phyloP scores from a whole-genome alignment of 805 yeast species.

The Candida tammaniensis region DNA sequence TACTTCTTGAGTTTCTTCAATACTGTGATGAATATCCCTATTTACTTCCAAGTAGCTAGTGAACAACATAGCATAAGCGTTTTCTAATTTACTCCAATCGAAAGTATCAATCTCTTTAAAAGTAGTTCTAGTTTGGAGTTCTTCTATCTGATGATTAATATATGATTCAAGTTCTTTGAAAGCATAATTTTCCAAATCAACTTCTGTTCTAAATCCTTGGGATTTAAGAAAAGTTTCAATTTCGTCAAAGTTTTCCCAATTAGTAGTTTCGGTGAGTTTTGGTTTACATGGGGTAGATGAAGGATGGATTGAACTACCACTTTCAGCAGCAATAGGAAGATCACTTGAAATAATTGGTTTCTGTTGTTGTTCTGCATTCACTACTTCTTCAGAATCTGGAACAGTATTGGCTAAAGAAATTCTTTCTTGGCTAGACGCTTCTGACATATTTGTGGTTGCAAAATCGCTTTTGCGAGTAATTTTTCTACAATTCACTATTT shows the following conservation, averaged over 20 bases:
- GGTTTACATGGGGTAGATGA: slow-evolving; percentile 6
- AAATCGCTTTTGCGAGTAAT: too few species aligned
- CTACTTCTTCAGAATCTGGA: too few species aligned
- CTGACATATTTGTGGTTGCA: too few species aligned
- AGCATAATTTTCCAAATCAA: neutral
- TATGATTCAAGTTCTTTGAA: neutral
- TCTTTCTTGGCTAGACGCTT: too few species aligned
- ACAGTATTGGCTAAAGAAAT: too few species aligned
- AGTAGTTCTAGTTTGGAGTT: neutral
- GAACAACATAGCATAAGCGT: slow-evolving; percentile 18
- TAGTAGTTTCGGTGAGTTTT: neutral
- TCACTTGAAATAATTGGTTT: too few species aligned
- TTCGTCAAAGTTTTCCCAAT: neutral
- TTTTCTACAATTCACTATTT: too few species aligned
- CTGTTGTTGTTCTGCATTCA: too few species aligned
- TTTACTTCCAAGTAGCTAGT: slow-evolving; percentile 17
- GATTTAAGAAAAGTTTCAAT: neutral
- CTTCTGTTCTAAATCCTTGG: slow-evolving; percentile 1
- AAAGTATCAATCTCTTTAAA: slow-evolving; percentile 14
- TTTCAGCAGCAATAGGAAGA: too few species aligned
- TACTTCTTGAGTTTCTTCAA: slow-evolving; percentile 4
- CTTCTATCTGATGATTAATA: neutral
- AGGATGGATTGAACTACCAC: slow-evolving; percentile 5
- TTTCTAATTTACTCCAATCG: slow-evolving; percentile 20
- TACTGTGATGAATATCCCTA: slow-evolving; percentile 12